phyloP scores from a whole-genome alignment of 2,329 filamentous ascomycete genomes.

The Fusarium nanum region DNA sequence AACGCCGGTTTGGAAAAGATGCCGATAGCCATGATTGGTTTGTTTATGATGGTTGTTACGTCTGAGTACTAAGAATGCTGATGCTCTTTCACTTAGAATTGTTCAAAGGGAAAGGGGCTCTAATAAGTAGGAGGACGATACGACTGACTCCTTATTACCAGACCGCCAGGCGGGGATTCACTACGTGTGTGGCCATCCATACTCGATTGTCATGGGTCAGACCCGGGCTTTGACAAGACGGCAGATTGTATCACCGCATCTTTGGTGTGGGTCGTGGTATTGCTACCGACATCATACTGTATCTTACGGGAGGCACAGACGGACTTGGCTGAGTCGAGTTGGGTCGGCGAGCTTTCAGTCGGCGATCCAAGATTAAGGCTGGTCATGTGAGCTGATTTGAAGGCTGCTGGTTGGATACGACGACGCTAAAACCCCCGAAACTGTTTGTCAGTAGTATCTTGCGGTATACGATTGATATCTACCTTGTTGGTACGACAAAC shows the following conservation, averaged over 20 bases:
- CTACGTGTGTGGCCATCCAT: slow-evolving; percentile 37
- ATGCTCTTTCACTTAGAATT: slow-evolving; percentile 18
- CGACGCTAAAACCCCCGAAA: slow-evolving; percentile 43
- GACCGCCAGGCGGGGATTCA: slow-evolving; percentile 43
- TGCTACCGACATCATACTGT: slow-evolving; percentile 29
- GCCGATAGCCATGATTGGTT: slow-evolving; percentile 52
- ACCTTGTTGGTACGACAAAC: slow-evolving; percentile 21
- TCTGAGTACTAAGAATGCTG: slow-evolving; percentile 26
- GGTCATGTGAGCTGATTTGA: slow-evolving; percentile 43
- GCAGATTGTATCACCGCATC: slow-evolving; percentile 48
- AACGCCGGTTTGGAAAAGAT: slow-evolving; percentile 46
- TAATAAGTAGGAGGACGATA: slow-evolving; percentile 40
- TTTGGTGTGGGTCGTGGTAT: slow-evolving; percentile 43
- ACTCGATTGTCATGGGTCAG: slow-evolving; percentile 45
- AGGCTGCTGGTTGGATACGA: slow-evolving; percentile 45
- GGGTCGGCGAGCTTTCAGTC: slow-evolving; percentile 13
- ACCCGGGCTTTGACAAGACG: slow-evolving; percentile 40
- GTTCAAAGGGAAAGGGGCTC: slow-evolving; percentile 16
- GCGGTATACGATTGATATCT: slow-evolving; percentile 16
- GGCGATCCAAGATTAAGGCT: slow-evolving; percentile 35
- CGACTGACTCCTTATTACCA: slow-evolving; percentile 38
- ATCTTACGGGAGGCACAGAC: slow-evolving; percentile 31
- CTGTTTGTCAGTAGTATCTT: slow-evolving; percentile 17
- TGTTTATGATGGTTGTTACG: slow-evolving; percentile 26
- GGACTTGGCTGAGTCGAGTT: slow-evolving; percentile 27